Conservation (phyloP, 139 green algal genomes). For the Tetradesmus lagerheimii region DNA sequence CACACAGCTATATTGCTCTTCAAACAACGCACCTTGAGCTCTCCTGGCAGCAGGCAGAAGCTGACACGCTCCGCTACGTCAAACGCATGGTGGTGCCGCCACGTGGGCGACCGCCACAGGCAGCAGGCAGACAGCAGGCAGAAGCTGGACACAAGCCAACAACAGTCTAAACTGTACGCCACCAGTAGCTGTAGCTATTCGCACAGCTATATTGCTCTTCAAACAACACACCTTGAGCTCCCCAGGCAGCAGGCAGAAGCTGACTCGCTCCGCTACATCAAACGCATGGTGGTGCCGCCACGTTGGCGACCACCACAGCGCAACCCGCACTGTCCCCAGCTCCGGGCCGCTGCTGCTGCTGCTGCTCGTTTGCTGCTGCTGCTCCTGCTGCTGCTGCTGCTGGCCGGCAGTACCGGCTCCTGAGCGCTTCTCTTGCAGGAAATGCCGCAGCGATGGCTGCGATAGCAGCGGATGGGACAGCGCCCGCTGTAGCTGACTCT, state of each 20-base stretch:
- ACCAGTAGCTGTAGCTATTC: no score
- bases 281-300: background rate
- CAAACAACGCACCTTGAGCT: slow-evolving; percentile 26
- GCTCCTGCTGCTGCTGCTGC: slow-evolving; percentile 14
- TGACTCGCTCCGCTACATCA: slow-evolving; percentile 24
- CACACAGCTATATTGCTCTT: no score
- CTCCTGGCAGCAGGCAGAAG: slow-evolving; percentile 49
- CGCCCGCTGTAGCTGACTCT: background rate
- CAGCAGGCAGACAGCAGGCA: background rate
- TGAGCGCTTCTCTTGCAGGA: background rate
- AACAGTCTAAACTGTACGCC: no score
- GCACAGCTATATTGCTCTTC: no score
- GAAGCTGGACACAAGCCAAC: no score
- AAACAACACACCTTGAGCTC: slow-evolving; percentile 35
- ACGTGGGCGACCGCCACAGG: slow-evolving; percentile 41
- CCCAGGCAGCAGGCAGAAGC: slow-evolving; percentile 51
- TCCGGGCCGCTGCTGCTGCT: slow-evolving; percentile 6
- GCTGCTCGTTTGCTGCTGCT: background rate
- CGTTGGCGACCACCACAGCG: slow-evolving; percentile 44
- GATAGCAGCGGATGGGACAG: background rate
- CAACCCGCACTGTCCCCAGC: slow-evolving; percentile 35
- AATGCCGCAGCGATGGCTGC: slow-evolving; percentile 13
- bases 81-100: background rate
- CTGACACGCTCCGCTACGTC: slow-evolving; percentile 27
- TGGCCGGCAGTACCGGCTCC: background rate